Conservation (phyloP, 352 stramenopile genomes). For the Phytophthora ohioensis region DNA sequence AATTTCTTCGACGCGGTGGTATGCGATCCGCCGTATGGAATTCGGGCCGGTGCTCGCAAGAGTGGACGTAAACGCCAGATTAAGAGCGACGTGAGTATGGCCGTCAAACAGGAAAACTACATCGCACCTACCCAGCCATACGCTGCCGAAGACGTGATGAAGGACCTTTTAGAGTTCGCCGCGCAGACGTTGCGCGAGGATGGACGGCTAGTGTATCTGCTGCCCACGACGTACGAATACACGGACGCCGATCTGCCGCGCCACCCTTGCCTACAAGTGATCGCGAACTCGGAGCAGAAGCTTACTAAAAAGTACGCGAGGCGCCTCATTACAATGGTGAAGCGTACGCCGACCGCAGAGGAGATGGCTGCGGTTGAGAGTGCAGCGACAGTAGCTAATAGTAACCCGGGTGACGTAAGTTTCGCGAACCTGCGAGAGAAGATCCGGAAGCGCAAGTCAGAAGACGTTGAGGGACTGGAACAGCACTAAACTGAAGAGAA, state of each 20-base stretch:
- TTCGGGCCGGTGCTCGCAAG: constrained; percentile 94
- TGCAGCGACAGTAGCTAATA: constrained; percentile 25
- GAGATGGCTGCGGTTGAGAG: constrained; percentile 22
- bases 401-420: constrained; percentile 52
- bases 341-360: constrained; percentile 43
- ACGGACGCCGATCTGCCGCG: constrained; percentile 80
- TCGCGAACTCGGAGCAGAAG: constrained; percentile 87
- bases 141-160: constrained; percentile 97
- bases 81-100: constrained; percentile 35
- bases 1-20: constrained; percentile 91
- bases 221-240: constrained; percentile 88
- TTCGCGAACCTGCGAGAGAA: constrained; percentile 81
- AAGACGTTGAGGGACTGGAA: constrained; percentile 40
- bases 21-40: constrained; percentile 95
- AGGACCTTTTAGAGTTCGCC: constrained; percentile 95
- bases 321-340: constrained; percentile 90
- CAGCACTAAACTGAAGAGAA: constrained; percentile 22
- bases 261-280: constrained; percentile 71
- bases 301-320: constrained; percentile 88
- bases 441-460: constrained; percentile 76
- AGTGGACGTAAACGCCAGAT: constrained; percentile 76
- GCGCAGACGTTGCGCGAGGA: constrained; percentile 77
- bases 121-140: constrained; percentile 97
- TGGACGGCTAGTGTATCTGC: constrained; percentile 87
- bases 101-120: constrained; percentile 88